A percentile compares a stretch with the other conserved stretches of the same genome.
Conservation (phyloP, 2,329 filamentous ascomycete genomes). For the Claviceps citrina region DNA sequence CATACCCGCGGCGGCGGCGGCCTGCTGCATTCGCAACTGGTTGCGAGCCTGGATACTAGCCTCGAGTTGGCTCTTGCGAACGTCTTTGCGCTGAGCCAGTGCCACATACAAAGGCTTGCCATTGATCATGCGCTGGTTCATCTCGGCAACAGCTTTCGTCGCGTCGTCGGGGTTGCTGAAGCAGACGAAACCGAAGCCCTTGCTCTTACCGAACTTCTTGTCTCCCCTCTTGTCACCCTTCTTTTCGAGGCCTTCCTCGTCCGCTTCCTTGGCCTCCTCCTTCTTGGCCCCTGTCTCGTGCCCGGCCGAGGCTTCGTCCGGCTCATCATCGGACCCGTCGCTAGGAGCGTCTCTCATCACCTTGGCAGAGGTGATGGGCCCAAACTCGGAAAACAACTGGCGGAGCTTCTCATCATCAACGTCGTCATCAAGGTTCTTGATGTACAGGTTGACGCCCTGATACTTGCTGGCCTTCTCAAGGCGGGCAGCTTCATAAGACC, state of each 20-base stretch:
- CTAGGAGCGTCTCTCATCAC: constrained; percentile 78
- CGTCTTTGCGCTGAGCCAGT: constrained; percentile 97
- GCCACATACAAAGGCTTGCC: constrained; percentile 96
- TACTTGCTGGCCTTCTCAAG: constrained; percentile 99
- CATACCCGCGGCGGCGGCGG: constrained; percentile 78
- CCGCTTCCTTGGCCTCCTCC: constrained; percentile 29
- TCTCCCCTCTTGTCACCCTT: constrained; percentile 43
- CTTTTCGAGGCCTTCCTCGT: constrained; percentile 35
- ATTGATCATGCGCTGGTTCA: constrained; percentile 99
- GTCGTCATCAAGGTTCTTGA: constrained; percentile 97
- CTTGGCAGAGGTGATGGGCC: constrained; percentile 95
- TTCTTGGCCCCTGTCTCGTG: constrained; percentile 35
- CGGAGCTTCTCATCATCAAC: constrained; percentile 96
- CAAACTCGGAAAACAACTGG: constrained; percentile 79
- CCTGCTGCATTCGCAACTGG: constrained; percentile 96
- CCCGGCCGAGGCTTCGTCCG: constrained; percentile 35
- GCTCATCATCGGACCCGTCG: constrained; percentile 40
- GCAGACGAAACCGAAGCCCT: constrained; percentile 99
- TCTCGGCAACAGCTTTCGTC: constrained; percentile 96
- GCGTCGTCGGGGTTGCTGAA: constrained; percentile 99
- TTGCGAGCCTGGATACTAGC: constrained; percentile 98
- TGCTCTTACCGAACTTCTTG: constrained; percentile 85
- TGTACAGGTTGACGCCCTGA: constrained; percentile 97
- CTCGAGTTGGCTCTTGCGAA: constrained; percentile 97
- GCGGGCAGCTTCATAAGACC: constrained; percentile 94